Percentiles rank a stretch among this genome's conserved stretches.
phyloP scores from a whole-genome alignment of 768 basidiomycete genomes.

The Calocera viscosa region DNA sequence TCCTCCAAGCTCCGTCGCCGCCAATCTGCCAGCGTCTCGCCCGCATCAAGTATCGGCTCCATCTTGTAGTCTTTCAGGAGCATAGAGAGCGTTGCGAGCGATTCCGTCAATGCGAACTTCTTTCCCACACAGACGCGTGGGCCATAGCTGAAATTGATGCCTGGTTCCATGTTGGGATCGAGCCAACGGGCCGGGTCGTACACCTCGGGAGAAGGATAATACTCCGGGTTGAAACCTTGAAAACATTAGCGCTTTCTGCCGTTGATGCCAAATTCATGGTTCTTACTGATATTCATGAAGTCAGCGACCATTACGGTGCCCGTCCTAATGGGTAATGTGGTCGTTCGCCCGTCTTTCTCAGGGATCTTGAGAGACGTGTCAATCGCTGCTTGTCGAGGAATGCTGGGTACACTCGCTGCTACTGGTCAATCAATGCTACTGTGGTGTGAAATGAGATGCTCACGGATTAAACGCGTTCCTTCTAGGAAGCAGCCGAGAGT shows the following conservation, averaged over 20 bases:
- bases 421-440: not conserved
- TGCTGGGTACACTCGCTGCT: constrained; percentile 11
- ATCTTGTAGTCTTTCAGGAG: constrained; percentile 44
- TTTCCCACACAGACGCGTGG: constrained; percentile 44
- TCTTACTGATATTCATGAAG: constrained; percentile 16
- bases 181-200: constrained; percentile 44
- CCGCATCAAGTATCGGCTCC: constrained; percentile 28
- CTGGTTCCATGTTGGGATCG: constrained; percentile 19
- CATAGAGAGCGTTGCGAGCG: constrained; percentile 42
- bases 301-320: not conserved
- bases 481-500: constrained; percentile 24
- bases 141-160: constrained; percentile 26
- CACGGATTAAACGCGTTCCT: constrained; percentile 29
- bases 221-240: constrained; percentile 40
- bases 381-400: constrained; percentile 25
- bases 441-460: constrained; percentile 8
- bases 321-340: not conserved
- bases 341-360: constrained; percentile 15
- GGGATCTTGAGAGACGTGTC: constrained; percentile 21
- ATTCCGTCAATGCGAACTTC: constrained; percentile 43
- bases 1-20: not conserved
- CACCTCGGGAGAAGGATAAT: constrained; percentile 37
- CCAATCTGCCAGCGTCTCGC: constrained; percentile 28
- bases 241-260: constrained; percentile 11
- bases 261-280: not conserved